A percentile compares a stretch with the other conserved stretches of the same genome.
These are phyloP conservation scores for Stephania yunnanensis DNA, from an alignment of 164 flowering plant genomes.

Conservation along the genomic window DNA sequence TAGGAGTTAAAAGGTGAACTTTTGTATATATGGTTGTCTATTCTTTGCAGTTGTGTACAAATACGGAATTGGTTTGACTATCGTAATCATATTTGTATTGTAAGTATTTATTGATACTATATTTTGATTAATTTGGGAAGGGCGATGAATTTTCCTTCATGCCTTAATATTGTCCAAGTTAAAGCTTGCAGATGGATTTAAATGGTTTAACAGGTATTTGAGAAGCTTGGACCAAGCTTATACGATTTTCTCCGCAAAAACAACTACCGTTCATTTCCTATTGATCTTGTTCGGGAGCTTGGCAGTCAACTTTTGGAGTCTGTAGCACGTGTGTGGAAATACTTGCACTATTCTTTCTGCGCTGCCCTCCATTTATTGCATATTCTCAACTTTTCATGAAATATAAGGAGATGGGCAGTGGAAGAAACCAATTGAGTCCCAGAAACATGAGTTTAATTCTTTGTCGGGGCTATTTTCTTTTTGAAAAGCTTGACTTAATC, in stretches of 20 bases:
- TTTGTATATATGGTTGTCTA: slow-evolving; percentile 50
- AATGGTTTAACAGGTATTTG: slow-evolving; percentile 95
- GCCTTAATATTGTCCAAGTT: slow-evolving; percentile 54
- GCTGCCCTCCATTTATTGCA: slow-evolving; percentile 13
- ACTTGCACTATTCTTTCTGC: slow-evolving; percentile 36
- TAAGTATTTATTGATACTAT: slow-evolving; percentile 65
- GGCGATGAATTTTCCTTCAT: slow-evolving; percentile 25
- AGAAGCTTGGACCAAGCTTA: slow-evolving; percentile 99
- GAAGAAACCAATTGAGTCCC: background rate
- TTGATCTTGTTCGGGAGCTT: slow-evolving; percentile 99
- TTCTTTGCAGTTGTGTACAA: slow-evolving; percentile 99
- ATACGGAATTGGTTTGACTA: slow-evolving; percentile 99
- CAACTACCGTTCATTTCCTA: slow-evolving; percentile 93
- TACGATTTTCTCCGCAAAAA: slow-evolving; percentile 98
- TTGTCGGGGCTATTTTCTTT: background rate
- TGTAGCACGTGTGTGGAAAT: slow-evolving; percentile 96
- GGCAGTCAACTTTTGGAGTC: slow-evolving; percentile 99
- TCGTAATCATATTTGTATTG: slow-evolving; percentile 99
- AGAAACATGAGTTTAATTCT: slow-evolving; percentile 4
- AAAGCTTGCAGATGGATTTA: slow-evolving; percentile 60
- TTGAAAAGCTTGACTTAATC: background rate
- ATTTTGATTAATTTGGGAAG: slow-evolving; percentile 44
- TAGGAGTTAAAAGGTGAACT: slow-evolving; percentile 27
- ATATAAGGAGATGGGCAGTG: slow-evolving; percentile 10
- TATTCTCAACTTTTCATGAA: slow-evolving; percentile 15